phyloP scores from a whole-genome alignment of 2,329 filamentous ascomycete genomes.

The Ophiocordyceps camponoti-rufipedis region DNA sequence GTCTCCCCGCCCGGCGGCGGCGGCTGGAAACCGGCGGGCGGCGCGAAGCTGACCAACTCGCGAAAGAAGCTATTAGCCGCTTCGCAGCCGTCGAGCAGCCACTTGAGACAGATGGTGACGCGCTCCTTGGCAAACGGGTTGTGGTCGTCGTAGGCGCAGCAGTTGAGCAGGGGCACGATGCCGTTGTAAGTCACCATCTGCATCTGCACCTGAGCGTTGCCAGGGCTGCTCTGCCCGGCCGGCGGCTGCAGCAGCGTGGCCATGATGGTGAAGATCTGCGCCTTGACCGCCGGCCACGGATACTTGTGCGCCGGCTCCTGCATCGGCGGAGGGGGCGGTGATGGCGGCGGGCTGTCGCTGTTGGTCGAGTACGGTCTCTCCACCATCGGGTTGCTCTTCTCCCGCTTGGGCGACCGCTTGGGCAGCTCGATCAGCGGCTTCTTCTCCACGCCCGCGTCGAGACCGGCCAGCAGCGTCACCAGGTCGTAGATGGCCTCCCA shows the following conservation, averaged over 20 bases:
- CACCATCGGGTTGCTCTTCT: slow-evolving; percentile 21
- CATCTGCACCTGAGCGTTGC: slow-evolving; percentile 61
- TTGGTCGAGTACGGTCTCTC: slow-evolving; percentile 43
- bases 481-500: slow-evolving; percentile 88
- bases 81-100: slow-evolving; percentile 55
- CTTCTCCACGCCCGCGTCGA: slow-evolving; percentile 77
- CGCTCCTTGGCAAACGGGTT: slow-evolving; percentile 91
- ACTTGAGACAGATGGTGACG: slow-evolving; percentile 76
- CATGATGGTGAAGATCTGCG: slow-evolving; percentile 77
- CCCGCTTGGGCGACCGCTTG: slow-evolving; percentile 9
- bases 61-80: slow-evolving; percentile 56
- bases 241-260: slow-evolving; percentile 81
- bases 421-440: slow-evolving; percentile 42
- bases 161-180: slow-evolving; percentile 73
- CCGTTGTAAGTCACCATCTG: slow-evolving; percentile 76
- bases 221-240: slow-evolving; percentile 36
- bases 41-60: slow-evolving; percentile 33
- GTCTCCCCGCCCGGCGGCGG: slow-evolving; percentile 16
- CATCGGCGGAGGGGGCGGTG: slow-evolving; percentile 23
- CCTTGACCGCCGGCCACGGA: slow-evolving; percentile 64
- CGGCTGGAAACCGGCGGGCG: slow-evolving; percentile 17
- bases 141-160: slow-evolving; percentile 79
- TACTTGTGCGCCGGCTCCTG: slow-evolving; percentile 47
- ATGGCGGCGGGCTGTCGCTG: slow-evolving; percentile 15
- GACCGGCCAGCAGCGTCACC: slow-evolving; percentile 66